Conservation (phyloP, 768 basidiomycete genomes). For the Suillus hirtellus region DNA sequence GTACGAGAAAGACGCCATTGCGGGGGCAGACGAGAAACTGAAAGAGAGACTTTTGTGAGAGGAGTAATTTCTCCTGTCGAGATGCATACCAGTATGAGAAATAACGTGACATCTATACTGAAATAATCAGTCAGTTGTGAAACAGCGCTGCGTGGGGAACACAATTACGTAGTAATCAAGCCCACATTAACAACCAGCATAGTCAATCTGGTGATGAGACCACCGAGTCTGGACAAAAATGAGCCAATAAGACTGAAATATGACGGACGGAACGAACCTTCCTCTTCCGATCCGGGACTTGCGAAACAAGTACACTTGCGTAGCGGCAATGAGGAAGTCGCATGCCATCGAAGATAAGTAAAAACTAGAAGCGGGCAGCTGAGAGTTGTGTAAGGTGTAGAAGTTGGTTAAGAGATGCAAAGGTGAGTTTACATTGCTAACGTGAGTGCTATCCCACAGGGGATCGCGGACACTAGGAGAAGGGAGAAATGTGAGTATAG, state of each 20-base stretch:
- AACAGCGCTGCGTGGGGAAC: not conserved
- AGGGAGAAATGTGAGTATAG: not conserved
- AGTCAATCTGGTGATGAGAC: constrained; percentile 34
- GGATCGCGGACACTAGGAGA: constrained; percentile 33
- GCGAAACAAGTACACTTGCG: constrained; percentile 35
- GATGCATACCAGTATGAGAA: constrained; percentile 26
- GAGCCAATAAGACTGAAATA: not conserved
- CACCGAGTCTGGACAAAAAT: constrained; percentile 26
- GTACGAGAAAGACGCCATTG: constrained; percentile 38
- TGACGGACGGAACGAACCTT: constrained; percentile 17
- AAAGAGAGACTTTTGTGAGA: not conserved
- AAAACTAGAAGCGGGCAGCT: constrained; percentile 35
- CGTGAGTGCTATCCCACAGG: constrained; percentile 33
- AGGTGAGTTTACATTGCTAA: constrained; percentile 30
- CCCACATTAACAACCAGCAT: constrained; percentile 38
- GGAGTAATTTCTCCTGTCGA: not conserved
- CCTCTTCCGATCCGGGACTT: constrained; percentile 31
- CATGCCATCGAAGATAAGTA: constrained; percentile 35
- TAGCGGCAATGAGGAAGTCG: constrained; percentile 34
- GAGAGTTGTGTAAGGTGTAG: not conserved
- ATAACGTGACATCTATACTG: constrained; percentile 31
- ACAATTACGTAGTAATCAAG: constrained; percentile 34
- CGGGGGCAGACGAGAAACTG: constrained; percentile 37
- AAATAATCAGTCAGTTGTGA: not conserved
- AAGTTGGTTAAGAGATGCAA: not conserved